Evolutionary conservation across 768 basidiomycete species (phyloP).

Genomic region (Phaffia tasmanica): DNA sequence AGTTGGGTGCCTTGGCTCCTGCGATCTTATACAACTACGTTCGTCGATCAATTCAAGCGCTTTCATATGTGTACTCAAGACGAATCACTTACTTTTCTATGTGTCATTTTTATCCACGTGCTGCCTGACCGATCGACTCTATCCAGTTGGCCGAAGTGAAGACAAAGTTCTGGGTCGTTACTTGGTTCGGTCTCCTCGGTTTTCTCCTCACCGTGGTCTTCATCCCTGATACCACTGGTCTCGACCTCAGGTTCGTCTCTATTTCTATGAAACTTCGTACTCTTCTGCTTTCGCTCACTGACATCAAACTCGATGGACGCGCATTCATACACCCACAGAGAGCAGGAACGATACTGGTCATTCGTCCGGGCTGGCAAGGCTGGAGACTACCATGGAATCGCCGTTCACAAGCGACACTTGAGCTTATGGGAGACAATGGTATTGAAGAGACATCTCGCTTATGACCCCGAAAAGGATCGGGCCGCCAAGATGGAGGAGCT

Average conservation of each 20-base stretch:
- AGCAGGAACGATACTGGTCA: conserved; percentile 24
- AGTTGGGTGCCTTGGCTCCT: conserved; percentile 40
- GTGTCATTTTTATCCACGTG: conserved; percentile 3
- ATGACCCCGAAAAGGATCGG: conserved; percentile 39
- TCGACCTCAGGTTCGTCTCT: conserved; percentile 35
- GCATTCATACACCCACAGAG: background rate
- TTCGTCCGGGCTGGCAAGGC: conserved; percentile 37
- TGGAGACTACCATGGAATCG: conserved; percentile 40
- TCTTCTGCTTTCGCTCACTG: background rate
- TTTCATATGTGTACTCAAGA: conserved; percentile 14
- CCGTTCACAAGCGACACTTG: conserved; percentile 40
- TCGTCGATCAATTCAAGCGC: background rate
- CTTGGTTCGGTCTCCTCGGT: conserved; percentile 38
- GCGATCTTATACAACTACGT: conserved; percentile 41
- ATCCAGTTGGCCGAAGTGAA: no score
- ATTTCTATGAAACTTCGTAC: background rate
- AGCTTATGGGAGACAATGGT: conserved; percentile 36
- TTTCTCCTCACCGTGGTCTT: conserved; percentile 30
- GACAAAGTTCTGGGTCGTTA: conserved; percentile 38
- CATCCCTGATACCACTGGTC: conserved; percentile 41
- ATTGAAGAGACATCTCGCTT: conserved; percentile 37
- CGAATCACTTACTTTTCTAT: conserved; percentile 15
- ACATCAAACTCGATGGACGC: background rate
- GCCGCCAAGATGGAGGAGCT: conserved; percentile 38
- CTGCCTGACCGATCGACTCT: conserved; percentile 26